Base-by-base conservation (phyloP, 2,329 filamentous ascomycete genomes). In the Trichophyton mentagrophytes region DNA sequence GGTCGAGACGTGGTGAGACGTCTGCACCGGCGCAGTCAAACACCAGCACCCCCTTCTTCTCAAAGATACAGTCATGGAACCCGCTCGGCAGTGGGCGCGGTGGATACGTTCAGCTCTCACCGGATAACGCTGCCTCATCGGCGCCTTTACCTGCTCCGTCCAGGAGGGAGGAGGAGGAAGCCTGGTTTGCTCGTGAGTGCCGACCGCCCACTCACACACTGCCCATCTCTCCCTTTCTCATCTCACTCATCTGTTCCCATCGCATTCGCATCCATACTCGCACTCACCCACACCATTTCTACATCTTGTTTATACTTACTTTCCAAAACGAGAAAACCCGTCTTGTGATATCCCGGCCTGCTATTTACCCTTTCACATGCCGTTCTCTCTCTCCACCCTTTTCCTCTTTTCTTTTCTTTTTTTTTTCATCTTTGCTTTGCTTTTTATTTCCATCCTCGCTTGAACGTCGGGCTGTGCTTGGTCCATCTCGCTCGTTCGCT, bases 101-200 rank as follows among this genome's bases (percentile, higher is more conserved):
- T 72, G 90, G 91, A 73, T 95, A 96, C 82, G 87, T 97, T 66
- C 86, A 88, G 73, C 84, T 99, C 57, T 92, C 93, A 61, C 93
- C 89, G 58, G 86, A 85, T 67, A 91, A 96, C 72, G 81, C 82
- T 66, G 47, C 47, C 47, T 80, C 89, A 40, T 90, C 90, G 57
- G 90, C 92, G 65, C 90, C 91, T 66, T 78, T 96, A 57, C 92
- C 92, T 59, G 90, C 90, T 63, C 84, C 89, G 64, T 89, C 74
- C 71, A 83, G 91, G 69, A 85, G 91, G 68, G 91, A 96, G 71
- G 93, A 97, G 75, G 92, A 97, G 72, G 93, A 96, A 76, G 89
- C 86, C 65, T 96, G 89, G 85, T 91, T 96, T 83, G 86, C 88
- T 70, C 80, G 93, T 99, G 84, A 92, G 93, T 85, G 68, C 72